These are phyloP conservation scores for Penicillium malachiteum DNA, from an alignment of 495 filamentous ascomycete species.

Conservation along the genomic window DNA sequence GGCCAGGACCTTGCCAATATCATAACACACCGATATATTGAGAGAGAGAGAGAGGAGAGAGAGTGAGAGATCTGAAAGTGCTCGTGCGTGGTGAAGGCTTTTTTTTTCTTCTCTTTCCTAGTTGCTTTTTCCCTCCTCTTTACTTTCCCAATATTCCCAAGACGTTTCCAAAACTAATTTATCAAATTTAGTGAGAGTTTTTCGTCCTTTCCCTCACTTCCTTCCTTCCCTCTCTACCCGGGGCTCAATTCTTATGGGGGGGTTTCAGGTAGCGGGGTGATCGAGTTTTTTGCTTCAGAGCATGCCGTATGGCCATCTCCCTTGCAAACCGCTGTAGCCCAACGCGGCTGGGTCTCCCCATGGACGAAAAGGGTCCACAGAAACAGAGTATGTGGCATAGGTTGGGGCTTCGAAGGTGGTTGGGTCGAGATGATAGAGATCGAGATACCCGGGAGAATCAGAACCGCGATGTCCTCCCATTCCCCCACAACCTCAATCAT, in stretches of 20 bases:
- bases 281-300: slow-evolving; percentile 32
- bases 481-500: slow-evolving; percentile 12
- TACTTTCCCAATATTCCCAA: not conserved
- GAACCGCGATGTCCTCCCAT: slow-evolving; percentile 16
- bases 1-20: not conserved
- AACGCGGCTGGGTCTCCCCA: slow-evolving; percentile 36
- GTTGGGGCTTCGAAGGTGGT: slow-evolving; percentile 45
- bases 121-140: not conserved
- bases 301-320: slow-evolving; percentile 46
- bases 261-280: slow-evolving; percentile 33
- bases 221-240: not conserved
- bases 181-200: not conserved
- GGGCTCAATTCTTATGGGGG: slow-evolving; percentile 40
- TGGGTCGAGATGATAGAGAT: slow-evolving; percentile 49
- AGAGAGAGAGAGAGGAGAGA: no score
- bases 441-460: slow-evolving; percentile 30
- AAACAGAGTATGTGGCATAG: slow-evolving; percentile 55
- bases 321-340: slow-evolving; percentile 44
- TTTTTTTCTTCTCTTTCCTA: slow-evolving; percentile 2
- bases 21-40: no score
- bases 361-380: slow-evolving; percentile 37
- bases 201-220: not conserved
- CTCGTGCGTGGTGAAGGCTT: not conserved
- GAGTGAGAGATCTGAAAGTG: not conserved
- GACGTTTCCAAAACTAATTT: no score